Evolutionary conservation across 192 early-diverging fungal genomes (phyloP), one percentile per base, ranked within the genome.

Genomic region (Umbelopsis sp.): DNA sequence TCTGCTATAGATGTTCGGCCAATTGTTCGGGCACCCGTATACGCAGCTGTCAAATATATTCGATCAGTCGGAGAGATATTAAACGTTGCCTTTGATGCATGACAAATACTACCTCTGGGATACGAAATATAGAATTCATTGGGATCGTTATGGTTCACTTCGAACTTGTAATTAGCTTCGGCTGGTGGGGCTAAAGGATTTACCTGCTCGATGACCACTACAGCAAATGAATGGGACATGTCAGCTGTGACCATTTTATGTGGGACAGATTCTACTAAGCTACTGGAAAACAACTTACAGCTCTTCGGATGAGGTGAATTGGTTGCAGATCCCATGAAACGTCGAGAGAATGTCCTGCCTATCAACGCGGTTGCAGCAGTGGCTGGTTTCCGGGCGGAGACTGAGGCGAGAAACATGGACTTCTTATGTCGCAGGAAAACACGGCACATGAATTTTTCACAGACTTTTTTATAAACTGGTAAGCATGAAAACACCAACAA

Each of bases 1-100:
- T 91, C 88, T 43, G 90, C 74, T 68, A 92, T 81, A 2, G 81
- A 80, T 9, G 69, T 52, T 21, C 74, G 68, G 7, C 83, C 59
- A 26, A 91, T 73, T 3, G 90, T 92, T 22, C 91, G 83, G 72
- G 85, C 87, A 3, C 81, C 82, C 2, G 91, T 92, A 71, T 92
- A 92, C 1, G 90, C 82, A 9, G 87, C 90, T 83, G 43, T 34
- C 2, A 41, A 54, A 31, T 52, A 8, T 5, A 5, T 24, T 16
- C 20, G 1, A 51, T 22, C 38, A 68, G 51, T 47, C 17, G n/a
- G 16, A 14, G 47, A 11, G 11, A 16, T 29, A 3, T 32, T n/a
- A n/a, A n/a, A 31, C 36, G n/a, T 25, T 47, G 11, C 22, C 8
- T 45, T 29, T 24, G 62, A 36, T 2, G 16, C 16, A 4, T 20